Base-by-base conservation (phyloP, 306 rosid genomes). In the Cajanus cajan region DNA sequence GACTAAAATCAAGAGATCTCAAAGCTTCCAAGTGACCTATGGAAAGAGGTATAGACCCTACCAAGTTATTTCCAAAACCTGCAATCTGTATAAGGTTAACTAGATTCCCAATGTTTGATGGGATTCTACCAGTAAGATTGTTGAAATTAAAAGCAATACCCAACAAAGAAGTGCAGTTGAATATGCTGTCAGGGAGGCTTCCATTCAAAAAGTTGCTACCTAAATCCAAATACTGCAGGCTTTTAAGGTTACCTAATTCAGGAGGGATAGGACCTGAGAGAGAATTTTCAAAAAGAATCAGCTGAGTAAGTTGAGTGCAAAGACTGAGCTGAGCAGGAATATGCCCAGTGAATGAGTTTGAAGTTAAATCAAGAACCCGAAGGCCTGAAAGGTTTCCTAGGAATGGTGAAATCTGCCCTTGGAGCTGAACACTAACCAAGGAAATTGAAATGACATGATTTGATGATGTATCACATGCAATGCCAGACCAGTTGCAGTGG, bases 401-500 rank as follows among this genome's bases (percentile, higher is more conserved):
- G 87, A 89, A 90, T 7, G 96, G 96, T 51, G 98, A 85, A 69
- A 94, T 74, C 83, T 82, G 28, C 45, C 98, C 98, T 81, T 78
- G 73, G 69, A 94, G 94, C 86, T 83, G 86, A 83, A 67, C 75
- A 14, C 76, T 74, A 33, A n/a, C 28, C 58, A 91, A 65, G 48
- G 92, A 80, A 85, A 94, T 82, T 16, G 94, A 81, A 39, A 81
- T 61, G 48, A 94, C 94, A 69, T 77, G 81, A 8, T 70, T 86
- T 41, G 89, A 83, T 7, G 87, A 57, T 31, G 82, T 22, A 45
- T 84, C 89, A 85, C 98, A 94, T 73, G 83, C 67, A 86, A 91
- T 82, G 57, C 95, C 95, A 43, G 93, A 70, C 95, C 95, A 93
- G 71, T 91, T 90, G 91, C 98, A 90, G 62, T 91, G 91, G 24